Evolutionary conservation across 179 eudicot species (phyloP).

Genomic region (Spergularia azorica): DNA sequence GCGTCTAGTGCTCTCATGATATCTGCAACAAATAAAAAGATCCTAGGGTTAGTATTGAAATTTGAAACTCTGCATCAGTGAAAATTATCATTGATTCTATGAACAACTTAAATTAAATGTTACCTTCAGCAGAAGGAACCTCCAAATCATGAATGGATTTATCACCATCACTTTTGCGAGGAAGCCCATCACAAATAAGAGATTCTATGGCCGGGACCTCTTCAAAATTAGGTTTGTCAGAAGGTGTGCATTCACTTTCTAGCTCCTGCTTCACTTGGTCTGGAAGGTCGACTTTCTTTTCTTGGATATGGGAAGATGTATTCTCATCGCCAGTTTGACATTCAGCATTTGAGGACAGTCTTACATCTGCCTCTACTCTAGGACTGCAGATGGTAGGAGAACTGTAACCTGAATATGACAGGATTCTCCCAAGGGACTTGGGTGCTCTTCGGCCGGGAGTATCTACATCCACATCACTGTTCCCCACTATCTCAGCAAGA

Average conservation of each 20-base stretch:
- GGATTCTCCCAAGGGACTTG: slow-evolving; percentile 66
- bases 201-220: slow-evolving; percentile 21
- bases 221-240: slow-evolving; percentile 24
- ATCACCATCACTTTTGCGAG: slow-evolving; percentile 18
- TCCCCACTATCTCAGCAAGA: slow-evolving; percentile 73
- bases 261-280: slow-evolving; percentile 29
- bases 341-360: slow-evolving; percentile 27
- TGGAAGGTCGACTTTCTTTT: slow-evolving; percentile 22
- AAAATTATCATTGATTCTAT: neutral
- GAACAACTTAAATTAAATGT: slow-evolving; percentile 1
- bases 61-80: neutral
- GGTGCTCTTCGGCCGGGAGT: slow-evolving; percentile 41
- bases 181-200: slow-evolving; percentile 25
- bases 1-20: slow-evolving; percentile 29
- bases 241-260: slow-evolving; percentile 22
- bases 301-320: slow-evolving; percentile 21
- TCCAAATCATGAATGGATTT: slow-evolving; percentile 11
- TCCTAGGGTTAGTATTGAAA: neutral
- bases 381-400: slow-evolving; percentile 60
- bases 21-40: slow-evolving; percentile 32
- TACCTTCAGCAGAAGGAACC: slow-evolving; percentile 43
- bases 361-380: slow-evolving; percentile 34
- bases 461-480: slow-evolving; percentile 44
- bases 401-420: slow-evolving; percentile 60
- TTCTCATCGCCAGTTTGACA: slow-evolving; percentile 33